phyloP scores from a whole-genome alignment of 768 basidiomycete species.

The Inosperma sp. region DNA sequence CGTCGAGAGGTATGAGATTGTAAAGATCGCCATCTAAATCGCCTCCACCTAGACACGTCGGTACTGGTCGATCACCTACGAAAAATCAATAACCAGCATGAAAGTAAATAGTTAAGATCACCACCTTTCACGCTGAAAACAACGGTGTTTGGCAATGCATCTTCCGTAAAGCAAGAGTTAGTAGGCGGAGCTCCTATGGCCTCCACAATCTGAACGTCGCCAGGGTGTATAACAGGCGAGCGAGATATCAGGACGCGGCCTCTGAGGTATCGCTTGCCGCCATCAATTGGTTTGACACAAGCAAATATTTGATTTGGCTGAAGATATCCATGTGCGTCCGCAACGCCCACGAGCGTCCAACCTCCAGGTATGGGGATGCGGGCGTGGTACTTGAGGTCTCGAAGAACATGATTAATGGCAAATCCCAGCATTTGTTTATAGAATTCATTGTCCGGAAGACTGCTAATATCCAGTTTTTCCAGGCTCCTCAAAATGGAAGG shows the following conservation, averaged over 20 bases:
- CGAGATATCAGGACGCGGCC: slow-evolving; percentile 56
- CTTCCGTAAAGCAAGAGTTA: slow-evolving; percentile 47
- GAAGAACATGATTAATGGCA: slow-evolving; percentile 58
- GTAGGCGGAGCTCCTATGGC: slow-evolving; percentile 58
- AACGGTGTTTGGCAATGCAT: slow-evolving; percentile 55
- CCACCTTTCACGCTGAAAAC: slow-evolving; percentile 60
- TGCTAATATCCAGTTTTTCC: slow-evolving; percentile 41
- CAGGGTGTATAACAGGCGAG: slow-evolving; percentile 67
- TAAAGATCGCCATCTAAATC: slow-evolving; percentile 67
- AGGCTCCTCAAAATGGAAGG: slow-evolving; percentile 49
- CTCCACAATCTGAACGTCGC: slow-evolving; percentile 54
- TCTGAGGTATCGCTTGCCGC: slow-evolving; percentile 41
- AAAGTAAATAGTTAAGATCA: neutral
- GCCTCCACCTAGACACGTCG: slow-evolving; percentile 62
- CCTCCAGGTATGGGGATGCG: slow-evolving; percentile 61
- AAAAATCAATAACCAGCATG: neutral
- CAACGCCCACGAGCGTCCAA: slow-evolving; percentile 69
- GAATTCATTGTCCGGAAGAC: slow-evolving; percentile 39
- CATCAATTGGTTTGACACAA: slow-evolving; percentile 44
- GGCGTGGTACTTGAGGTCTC: slow-evolving; percentile 59
- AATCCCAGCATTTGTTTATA: slow-evolving; percentile 50
- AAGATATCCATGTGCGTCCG: slow-evolving; percentile 56
- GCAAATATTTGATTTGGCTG: slow-evolving; percentile 56
- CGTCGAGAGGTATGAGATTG: slow-evolving; percentile 44
- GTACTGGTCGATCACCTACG: slow-evolving; percentile 55